These are phyloP conservation scores for Aspergillus vadensis DNA, from an alignment of 2,329 filamentous ascomycete genomes.

Conservation along the genomic window DNA sequence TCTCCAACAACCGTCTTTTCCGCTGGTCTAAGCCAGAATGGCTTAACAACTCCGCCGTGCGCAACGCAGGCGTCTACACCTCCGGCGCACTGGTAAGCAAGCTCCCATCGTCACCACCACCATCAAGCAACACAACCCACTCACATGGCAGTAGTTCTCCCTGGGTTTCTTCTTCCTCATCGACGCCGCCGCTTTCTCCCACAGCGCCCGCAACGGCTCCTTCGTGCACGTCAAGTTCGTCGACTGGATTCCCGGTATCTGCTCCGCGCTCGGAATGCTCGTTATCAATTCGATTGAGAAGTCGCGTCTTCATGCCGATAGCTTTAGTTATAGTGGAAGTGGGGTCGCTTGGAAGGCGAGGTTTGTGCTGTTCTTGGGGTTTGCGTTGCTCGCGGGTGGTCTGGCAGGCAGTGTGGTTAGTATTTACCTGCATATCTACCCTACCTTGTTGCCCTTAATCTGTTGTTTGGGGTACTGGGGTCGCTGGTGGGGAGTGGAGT, in stretches of 20 bases:
- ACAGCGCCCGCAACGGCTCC: constrained; percentile 62
- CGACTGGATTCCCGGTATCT: constrained; percentile 73
- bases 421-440: constrained; percentile 19
- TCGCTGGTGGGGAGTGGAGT: background rate
- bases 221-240: constrained; percentile 68
- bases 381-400: constrained; percentile 68
- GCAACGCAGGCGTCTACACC: constrained; percentile 66
- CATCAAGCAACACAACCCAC: background rate
- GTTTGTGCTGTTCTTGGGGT: constrained; percentile 68
- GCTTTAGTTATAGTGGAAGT: constrained; percentile 65
- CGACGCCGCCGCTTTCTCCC: constrained; percentile 66
- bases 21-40: constrained; percentile 68
- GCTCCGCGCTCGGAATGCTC: constrained; percentile 69
- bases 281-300: constrained; percentile 74
- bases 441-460: background rate
- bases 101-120: constrained; percentile 21
- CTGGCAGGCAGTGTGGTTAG: constrained; percentile 65
- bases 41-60: constrained; percentile 65
- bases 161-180: constrained; percentile 70
- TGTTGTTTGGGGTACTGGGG: background rate
- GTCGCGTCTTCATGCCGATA: constrained; percentile 63
- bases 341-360: constrained; percentile 71
- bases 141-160: constrained; percentile 56
- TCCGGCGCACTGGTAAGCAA: constrained; percentile 65
- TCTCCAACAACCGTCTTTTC: constrained; percentile 61